Base-by-base conservation (phyloP, 192 early-diverging fungal genomes). In the Phycomyces nitens region DNA sequence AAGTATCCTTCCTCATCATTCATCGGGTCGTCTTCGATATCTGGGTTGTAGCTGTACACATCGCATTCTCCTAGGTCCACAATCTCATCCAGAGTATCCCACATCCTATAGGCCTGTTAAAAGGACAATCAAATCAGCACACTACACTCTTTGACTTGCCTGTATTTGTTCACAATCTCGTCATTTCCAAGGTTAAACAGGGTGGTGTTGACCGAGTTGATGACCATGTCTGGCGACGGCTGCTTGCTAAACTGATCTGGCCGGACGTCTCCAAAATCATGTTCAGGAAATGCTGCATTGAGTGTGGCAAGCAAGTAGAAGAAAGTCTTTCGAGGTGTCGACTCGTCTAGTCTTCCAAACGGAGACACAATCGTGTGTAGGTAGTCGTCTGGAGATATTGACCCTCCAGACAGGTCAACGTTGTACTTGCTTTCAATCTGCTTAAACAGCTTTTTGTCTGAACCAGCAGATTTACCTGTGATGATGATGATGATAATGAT, bases 301-400 rank as follows among this genome's bases (percentile, higher is more conserved):
- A 99, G 78, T 5, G 97, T 99, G 14, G 91, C 92, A 18, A 99
- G 88, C 26, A 99, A 81, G 63, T 96, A 96, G 71, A 97, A 97
- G 40, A 97, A 80, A 6, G 92, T 94, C 78, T 89, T 89, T 39
- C 94, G 81, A 20, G 91, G 90, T 3, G 93, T 85, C 1, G 89
- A 68, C 69, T 95, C 82, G n/a, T 87, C 83, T 62, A 98, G 75
- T 14, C 93, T 89, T n/a, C 94, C 94, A 82, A 92, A 93, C 55
- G 93, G 92, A 22, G 90, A 92, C 29, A 88, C 77, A 40, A 82
- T 80, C 68, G 86, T 86, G 8, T 84, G 87, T 29, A 89, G 72
- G 49, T 77, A 78, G 41, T 85, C 73, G 61, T 89, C 87, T 29
- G 89, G 86, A 26, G 89, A 87, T 52, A 90, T 64, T 59, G 72